Evolutionary conservation across 257 asterid species (phyloP).

Genomic region (Agastache rugosa): DNA sequence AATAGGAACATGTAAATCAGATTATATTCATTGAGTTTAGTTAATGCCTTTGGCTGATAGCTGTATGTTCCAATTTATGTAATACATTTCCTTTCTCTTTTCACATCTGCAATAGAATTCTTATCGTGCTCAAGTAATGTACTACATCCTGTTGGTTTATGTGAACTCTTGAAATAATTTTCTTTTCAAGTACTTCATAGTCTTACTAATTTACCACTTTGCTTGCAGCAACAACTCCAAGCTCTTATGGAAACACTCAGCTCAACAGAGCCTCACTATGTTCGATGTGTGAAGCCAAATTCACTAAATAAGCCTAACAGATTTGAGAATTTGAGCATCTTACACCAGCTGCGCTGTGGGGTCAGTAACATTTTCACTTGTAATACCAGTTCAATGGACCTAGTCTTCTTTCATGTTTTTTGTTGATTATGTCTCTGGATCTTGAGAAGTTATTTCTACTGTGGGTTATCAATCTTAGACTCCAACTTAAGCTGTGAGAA

Average conservation of each 20-base stretch:
- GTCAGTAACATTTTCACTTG: constrained; percentile 54
- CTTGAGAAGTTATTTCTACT: constrained; percentile 29
- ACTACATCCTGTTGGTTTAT: constrained; percentile 23
- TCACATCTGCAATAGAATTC: constrained; percentile 27
- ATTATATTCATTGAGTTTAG: constrained; percentile 9
- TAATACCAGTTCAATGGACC: constrained; percentile 23
- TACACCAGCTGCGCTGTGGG: constrained; percentile 99
- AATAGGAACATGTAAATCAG: constrained; percentile 13
- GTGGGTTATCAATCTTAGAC: constrained; percentile 4
- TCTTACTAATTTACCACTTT: constrained; percentile 39
- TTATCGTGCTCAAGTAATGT: constrained; percentile 20
- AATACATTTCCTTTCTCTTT: background rate
- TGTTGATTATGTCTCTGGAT: constrained; percentile 29
- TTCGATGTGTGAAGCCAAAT: constrained; percentile 98
- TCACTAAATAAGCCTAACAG: constrained; percentile 86
- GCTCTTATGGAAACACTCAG: constrained; percentile 98
- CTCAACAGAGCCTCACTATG: constrained; percentile 96
- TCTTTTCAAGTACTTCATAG: constrained; percentile 12
- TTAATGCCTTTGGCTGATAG: constrained; percentile 27
- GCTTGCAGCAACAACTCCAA: constrained; percentile 96
- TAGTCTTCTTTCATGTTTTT: constrained; percentile 3
- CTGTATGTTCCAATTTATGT: background rate
- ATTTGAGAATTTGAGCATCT: constrained; percentile 87
- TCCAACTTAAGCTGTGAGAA: constrained; percentile 16
- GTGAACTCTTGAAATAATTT: constrained; percentile 14